phyloP scores from a whole-genome alignment of 192 early-diverging fungal species.

The Entophlyctis luteolus region DNA sequence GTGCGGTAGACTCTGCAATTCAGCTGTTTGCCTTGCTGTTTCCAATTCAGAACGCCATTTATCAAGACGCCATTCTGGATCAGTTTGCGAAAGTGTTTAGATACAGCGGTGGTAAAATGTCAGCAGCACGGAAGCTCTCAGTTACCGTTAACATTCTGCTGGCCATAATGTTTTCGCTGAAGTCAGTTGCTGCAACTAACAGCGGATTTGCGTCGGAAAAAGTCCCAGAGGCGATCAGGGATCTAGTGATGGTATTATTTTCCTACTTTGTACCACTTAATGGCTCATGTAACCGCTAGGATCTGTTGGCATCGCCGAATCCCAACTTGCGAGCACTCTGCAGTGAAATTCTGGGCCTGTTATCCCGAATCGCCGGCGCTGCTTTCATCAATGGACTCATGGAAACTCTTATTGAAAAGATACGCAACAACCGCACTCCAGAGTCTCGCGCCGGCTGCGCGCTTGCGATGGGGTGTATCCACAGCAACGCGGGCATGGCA shows the following conservation, averaged over 20 bases:
- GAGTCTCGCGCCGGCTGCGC: slow-evolving; percentile 91
- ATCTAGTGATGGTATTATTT: slow-evolving; percentile 44
- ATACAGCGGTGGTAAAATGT: slow-evolving; percentile 52
- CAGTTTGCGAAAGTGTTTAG: slow-evolving; percentile 64
- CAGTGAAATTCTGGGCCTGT: slow-evolving; percentile 75
- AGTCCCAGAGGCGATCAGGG: slow-evolving; percentile 33
- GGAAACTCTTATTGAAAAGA: slow-evolving; percentile 74
- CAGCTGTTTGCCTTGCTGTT: slow-evolving; percentile 75
- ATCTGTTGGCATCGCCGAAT: too few relatives aligned
- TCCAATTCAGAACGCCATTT: slow-evolving; percentile 58
- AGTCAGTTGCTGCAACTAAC: slow-evolving; percentile 58
- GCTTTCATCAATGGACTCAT: slow-evolving; percentile 68
- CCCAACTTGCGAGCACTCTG: slow-evolving; percentile 64
- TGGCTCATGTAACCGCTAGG: too few relatives aligned
- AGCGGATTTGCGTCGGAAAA: slow-evolving; percentile 34
- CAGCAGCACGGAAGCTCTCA: slow-evolving; percentile 66
- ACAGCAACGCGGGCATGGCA: slow-evolving; percentile 84
- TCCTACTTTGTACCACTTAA: background rate
- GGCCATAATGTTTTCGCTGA: slow-evolving; percentile 68
- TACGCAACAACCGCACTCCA: slow-evolving; percentile 87
- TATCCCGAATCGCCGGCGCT: slow-evolving; percentile 65
- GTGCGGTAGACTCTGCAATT: slow-evolving; percentile 75
- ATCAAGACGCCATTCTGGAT: slow-evolving; percentile 77
- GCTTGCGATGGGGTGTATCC: slow-evolving; percentile 83
- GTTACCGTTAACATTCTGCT: slow-evolving; percentile 76